These are phyloP conservation scores for Suhomyces guaymorum DNA, from an alignment of 1,139 yeast species.

Conservation along the genomic window DNA sequence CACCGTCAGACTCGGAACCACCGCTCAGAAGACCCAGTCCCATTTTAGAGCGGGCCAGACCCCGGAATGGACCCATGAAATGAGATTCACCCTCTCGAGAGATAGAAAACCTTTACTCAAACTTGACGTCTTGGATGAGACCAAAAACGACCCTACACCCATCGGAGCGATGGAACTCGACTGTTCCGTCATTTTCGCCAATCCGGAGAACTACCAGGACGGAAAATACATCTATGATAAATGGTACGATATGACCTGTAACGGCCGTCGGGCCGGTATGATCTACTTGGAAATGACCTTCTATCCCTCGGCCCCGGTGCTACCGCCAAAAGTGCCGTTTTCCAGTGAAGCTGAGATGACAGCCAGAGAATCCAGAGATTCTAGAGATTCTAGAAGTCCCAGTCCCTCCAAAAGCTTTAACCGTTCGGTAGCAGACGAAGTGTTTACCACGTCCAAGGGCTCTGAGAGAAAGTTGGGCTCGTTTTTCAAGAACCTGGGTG, in stretches of 20 bases:
- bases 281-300: conserved; percentile 90
- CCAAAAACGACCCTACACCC: conserved; percentile 80
- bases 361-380: conserved; percentile 1
- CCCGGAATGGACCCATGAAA: conserved; percentile 82
- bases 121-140: conserved; percentile 82
- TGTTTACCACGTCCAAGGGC: conserved; percentile 15
- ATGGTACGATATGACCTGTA: conserved; percentile 75
- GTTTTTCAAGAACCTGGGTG: conserved; percentile 15
- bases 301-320: conserved; percentile 62
- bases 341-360: conserved; percentile 1
- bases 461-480: conserved; percentile 19
- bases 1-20: conserved; percentile 76
- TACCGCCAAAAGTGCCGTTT: conserved; percentile 41
- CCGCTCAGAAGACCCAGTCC: conserved; percentile 72
- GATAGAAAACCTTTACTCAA: conserved; percentile 64
- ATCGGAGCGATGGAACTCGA: conserved; percentile 83
- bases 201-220: conserved; percentile 49
- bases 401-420: conserved; percentile 8
- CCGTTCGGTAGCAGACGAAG: conserved; percentile 5
- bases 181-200: conserved; percentile 62
- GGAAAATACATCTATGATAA: conserved; percentile 75
- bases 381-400: conserved; percentile 6
- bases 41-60: conserved; percentile 87
- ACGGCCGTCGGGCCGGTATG: conserved; percentile 83
- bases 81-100: conserved; percentile 63